Conservation (phyloP, 208 protist species). For the Acanthamoeba polyphaga region DNA sequence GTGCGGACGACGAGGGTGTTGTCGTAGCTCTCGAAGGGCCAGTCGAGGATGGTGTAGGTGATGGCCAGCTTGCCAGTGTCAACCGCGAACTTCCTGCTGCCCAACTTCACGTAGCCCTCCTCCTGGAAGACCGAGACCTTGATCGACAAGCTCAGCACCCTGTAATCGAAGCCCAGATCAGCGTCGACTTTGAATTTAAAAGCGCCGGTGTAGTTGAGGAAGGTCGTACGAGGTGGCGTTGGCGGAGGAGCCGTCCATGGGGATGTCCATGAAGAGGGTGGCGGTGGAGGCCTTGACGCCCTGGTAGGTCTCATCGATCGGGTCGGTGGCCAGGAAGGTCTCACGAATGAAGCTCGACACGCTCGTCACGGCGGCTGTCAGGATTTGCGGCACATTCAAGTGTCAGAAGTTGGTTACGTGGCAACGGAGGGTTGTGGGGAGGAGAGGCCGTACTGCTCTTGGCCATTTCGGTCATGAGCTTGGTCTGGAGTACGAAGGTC, state of each 20-base stretch:
- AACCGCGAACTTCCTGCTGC: background rate
- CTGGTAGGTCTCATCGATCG: background rate
- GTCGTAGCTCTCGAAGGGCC: background rate
- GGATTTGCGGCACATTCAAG: too few species aligned
- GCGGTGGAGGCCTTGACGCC: background rate
- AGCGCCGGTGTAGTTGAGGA: background rate
- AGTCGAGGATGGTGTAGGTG: conserved; percentile 6
- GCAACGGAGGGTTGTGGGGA: background rate
- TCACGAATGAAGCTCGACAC: background rate
- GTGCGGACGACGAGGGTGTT: background rate
- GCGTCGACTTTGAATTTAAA: background rate
- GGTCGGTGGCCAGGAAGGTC: background rate
- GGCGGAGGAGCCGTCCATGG: background rate
- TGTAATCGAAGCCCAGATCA: background rate
- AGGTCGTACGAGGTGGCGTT: background rate
- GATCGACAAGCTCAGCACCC: background rate
- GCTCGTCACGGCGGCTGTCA: background rate
- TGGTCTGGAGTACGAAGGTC: background rate
- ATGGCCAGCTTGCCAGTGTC: conserved; percentile 9
- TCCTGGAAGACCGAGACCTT: conserved; percentile 8
- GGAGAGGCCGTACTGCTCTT: background rate
- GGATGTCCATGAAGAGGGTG: background rate
- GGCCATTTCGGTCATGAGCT: background rate
- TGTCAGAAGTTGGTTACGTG: too few species aligned
- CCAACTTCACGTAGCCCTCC: background rate